These are phyloP conservation scores for Solanum sparsipilum DNA, from an alignment of 257 asterid genomes.

Conservation along the genomic window DNA sequence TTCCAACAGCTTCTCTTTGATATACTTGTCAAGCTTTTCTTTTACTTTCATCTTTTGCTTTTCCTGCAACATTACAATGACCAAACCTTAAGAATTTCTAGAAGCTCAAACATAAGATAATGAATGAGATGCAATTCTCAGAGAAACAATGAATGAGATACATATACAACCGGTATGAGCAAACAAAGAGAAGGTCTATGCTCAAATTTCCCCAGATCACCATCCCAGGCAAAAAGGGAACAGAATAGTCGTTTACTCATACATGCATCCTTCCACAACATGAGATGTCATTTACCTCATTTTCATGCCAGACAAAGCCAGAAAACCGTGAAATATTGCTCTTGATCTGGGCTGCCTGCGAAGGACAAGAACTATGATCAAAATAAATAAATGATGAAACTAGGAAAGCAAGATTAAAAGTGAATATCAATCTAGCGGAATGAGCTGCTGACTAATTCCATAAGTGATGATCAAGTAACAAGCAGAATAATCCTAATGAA, in stretches of 20 bases:
- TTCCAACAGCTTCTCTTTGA: conserved; percentile 77
- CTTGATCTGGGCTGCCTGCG: conserved; percentile 79
- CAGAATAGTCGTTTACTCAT: background rate
- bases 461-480: background rate
- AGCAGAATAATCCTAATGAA: background rate
- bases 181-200: background rate
- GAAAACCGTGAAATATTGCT: conserved; percentile 72
- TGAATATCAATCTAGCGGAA: background rate
- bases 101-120: background rate
- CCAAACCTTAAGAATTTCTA: background rate
- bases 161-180: background rate
- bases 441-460: background rate
- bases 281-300: conserved; percentile 40
- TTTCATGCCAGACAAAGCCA: conserved; percentile 84
- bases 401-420: background rate
- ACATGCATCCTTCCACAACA: background rate
- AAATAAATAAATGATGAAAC: background rate
- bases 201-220: background rate
- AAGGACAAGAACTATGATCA: conserved; percentile 9
- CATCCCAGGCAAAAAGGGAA: background rate
- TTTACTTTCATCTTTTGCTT: conserved; percentile 60
- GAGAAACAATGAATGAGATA: background rate
- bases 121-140: background rate
- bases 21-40: conserved; percentile 80
- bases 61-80: conserved; percentile 39